Evolutionary conservation across 352 stramenopile species (phyloP).

Genomic region (Phytophthora litchii): DNA sequence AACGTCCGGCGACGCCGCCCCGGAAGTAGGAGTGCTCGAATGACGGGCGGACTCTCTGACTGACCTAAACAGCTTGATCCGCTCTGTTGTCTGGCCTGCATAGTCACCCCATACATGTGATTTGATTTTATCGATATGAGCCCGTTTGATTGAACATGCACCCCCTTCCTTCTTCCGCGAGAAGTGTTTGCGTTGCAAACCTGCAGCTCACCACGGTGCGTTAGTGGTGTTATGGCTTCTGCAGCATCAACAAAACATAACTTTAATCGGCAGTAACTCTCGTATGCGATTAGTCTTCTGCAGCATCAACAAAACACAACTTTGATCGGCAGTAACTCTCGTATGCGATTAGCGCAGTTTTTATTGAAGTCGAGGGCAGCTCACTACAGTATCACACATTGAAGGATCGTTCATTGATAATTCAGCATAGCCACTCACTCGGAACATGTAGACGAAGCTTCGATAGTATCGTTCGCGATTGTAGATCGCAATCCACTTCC

Average conservation of each 20-base stretch:
- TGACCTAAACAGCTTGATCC: slow-evolving; percentile 18
- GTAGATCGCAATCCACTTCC: not conserved
- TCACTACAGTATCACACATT: no score
- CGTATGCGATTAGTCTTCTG: no score
- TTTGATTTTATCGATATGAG: slow-evolving; percentile 47
- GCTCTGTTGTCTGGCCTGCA: slow-evolving; percentile 21
- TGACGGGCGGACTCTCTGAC: slow-evolving; percentile 13
- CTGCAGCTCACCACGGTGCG: no score
- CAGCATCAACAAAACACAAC: no score
- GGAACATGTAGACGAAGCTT: not conserved
- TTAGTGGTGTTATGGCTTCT: not conserved
- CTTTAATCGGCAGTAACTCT: no score
- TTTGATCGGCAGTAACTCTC: no score
- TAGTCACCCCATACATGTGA: slow-evolving; percentile 46
- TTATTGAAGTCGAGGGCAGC: not conserved
- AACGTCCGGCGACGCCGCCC: slow-evolving; percentile 63
- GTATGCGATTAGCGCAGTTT: not conserved
- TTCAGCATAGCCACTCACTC: not conserved
- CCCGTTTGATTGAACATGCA: slow-evolving; percentile 37
- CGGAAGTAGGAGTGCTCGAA: slow-evolving; percentile 46
- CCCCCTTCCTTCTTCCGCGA: slow-evolving; percentile 9
- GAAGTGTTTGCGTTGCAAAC: not conserved
- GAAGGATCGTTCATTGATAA: no score
- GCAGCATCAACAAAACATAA: slow-evolving; percentile 17
- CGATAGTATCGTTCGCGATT: not conserved